Evolutionary conservation across 345 rosid species (phyloP).

Genomic region (Murraya paniculata): DNA sequence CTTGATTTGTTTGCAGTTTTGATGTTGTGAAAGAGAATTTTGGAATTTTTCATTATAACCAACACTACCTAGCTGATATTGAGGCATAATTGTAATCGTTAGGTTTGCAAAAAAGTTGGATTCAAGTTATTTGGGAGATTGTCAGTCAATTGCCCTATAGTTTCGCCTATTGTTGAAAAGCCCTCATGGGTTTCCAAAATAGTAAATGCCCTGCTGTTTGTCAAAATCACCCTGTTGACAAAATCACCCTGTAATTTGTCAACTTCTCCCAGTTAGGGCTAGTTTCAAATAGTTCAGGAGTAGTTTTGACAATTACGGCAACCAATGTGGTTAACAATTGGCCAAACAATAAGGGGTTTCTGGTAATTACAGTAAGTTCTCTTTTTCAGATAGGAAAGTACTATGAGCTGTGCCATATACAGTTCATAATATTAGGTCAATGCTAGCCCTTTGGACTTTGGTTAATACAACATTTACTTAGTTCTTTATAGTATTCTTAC

Average conservation of each 20-base stretch:
- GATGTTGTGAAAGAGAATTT: not conserved
- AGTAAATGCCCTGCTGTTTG: not conserved
- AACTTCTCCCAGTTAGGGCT: not conserved
- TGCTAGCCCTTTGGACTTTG: not conserved
- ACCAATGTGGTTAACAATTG: not conserved
- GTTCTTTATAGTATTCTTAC: not conserved
- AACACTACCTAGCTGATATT: not conserved
- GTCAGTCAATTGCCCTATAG: not conserved
- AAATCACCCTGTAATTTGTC: not conserved
- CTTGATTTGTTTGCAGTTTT: conserved; percentile 3
- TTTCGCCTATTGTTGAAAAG: not conserved
- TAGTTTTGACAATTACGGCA: not conserved
- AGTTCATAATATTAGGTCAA: not conserved
- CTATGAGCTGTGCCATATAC: not conserved
- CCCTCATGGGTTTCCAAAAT: not conserved
- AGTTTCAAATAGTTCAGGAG: not conserved
- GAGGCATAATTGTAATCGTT: not conserved
- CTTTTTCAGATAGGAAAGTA: not conserved
- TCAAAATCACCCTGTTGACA: not conserved
- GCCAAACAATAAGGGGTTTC: not conserved
- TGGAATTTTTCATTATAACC: not conserved
- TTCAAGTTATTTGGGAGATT: not conserved
- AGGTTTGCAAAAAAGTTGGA: not conserved
- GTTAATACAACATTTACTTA: not conserved
- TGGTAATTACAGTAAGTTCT: not conserved